Evolutionary conservation across 768 basidiomycete genomes (phyloP), one percentile per base, ranked within the genome.

Genomic region (Rhodocollybia butyracea): DNA sequence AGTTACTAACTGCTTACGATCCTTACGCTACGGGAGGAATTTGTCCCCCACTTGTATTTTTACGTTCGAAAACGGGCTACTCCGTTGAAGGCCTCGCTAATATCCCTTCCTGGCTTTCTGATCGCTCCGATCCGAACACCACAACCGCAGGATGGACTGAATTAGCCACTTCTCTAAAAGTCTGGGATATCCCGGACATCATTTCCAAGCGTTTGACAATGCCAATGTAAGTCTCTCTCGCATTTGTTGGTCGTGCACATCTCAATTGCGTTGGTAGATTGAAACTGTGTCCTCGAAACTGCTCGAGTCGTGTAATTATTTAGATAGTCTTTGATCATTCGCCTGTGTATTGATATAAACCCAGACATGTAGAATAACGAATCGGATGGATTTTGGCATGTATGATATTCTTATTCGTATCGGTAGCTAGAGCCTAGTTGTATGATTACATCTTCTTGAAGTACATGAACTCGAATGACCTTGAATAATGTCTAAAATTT

Each of bases 41-140:
- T 19, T 67, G 59, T 24, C 67, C 74, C n/a, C 68, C 72, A 0
- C 63, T 86, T 3, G 73, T 79, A 8, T 73, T 84, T 41, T 68
- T 89, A 30, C 76, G 80, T n/a, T 86, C 80, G 1, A 67, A 58
- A 8, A 78, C 80, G 30, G 76, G 74, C 3, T 85, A 12, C 17
- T 29, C 41, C 31, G 27, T 43, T 12, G 34, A 41, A 3, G 66
- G 60, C 5, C 56, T 70, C 11, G 52, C 60, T 1, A 69, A 73
- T 11, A 69, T 84, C 4, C 80, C 81, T 2, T 32, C 58, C n/a
- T 54, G 53, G 53, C 43, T 54, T 19, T 30, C 43, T n/a, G 53
- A 54, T 21, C 53, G 53, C 32, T 36, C 39, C 19, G 43, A 54
- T 34, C 31, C 53, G 8, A 46, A n/a, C 13, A 26, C 17, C 11